These are phyloP conservation scores for Exophiala bonariae DNA, from an alignment of 2,329 filamentous ascomycete genomes.

Conservation along the genomic window DNA sequence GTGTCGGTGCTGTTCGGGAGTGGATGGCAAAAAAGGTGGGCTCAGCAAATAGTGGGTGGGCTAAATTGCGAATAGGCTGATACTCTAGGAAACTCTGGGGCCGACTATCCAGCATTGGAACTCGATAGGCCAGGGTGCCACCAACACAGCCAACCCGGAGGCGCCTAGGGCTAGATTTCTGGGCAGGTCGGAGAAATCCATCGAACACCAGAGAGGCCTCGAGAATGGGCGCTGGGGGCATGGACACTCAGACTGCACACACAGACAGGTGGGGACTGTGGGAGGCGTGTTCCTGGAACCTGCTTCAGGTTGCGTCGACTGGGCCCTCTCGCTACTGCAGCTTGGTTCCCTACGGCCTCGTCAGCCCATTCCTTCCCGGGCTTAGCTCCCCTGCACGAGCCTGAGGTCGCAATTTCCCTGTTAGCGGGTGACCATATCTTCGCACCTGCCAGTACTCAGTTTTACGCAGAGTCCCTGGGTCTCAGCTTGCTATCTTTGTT, in stretches of 20 bases:
- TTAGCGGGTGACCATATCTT: constrained; percentile 19
- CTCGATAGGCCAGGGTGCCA: neutral
- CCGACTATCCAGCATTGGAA: neutral
- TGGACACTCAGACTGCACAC: neutral
- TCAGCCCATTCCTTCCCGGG: constrained; percentile 7
- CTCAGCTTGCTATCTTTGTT: neutral
- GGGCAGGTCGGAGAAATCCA: constrained; percentile 11
- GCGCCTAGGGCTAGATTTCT: neutral
- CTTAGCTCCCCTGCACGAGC: constrained; percentile 13
- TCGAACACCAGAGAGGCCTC: too few species aligned
- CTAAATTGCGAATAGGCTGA: neutral
- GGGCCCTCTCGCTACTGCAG: constrained; percentile 5
- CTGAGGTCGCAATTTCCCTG: constrained; percentile 18
- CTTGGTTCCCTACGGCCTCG: neutral
- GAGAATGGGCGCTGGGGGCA: constrained; percentile 10
- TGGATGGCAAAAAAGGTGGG: neutral
- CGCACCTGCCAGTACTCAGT: constrained; percentile 5
- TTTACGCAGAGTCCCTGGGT: constrained; percentile 1
- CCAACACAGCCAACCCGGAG: constrained; percentile 4
- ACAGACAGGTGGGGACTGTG: too few species aligned
- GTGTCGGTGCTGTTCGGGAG: neutral
- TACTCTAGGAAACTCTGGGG: constrained; percentile 8
- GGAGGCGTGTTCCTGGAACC: constrained; percentile 2
- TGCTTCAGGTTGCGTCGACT: constrained; percentile 1
- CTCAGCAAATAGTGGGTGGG: neutral